phyloP scores from a whole-genome alignment of 148 eudicot genomes.

The Gaultheria prostrata region DNA sequence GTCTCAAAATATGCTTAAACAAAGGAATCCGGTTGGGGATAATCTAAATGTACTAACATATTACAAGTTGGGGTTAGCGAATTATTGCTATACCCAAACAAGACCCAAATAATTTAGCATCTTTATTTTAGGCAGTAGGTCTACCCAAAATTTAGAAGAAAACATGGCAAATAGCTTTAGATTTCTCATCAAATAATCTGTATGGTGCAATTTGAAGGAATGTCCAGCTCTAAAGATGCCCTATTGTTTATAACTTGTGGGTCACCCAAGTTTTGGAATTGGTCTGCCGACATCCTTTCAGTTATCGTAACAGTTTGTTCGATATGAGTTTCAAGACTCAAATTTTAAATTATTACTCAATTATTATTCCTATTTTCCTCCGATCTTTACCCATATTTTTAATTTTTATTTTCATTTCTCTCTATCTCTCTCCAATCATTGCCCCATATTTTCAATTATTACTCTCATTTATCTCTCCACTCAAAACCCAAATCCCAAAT shows the following conservation, averaged over 20 bases:
- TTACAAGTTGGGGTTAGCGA: slow-evolving; percentile 7
- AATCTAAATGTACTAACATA: neutral
- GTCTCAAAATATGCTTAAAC: neutral
- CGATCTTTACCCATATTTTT: no score
- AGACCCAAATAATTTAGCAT: neutral
- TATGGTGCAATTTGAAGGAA: neutral
- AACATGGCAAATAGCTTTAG: neutral
- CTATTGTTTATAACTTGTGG: neutral
- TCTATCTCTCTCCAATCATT: no score
- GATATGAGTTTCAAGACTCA: no score
- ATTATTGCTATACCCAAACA: neutral
- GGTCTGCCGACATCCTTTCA: neutral
- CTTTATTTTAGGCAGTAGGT: neutral
- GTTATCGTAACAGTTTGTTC: no score
- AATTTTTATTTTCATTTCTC: no score
- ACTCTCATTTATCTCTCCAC: no score
- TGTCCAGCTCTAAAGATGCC: neutral
- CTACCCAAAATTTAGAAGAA: neutral
- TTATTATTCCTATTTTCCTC: no score
- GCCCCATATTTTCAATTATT: no score
- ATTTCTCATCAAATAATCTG: neutral
- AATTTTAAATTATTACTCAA: no score
- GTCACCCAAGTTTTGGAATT: neutral
- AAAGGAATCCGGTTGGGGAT: neutral
- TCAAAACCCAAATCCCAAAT: no score